Evolutionary conservation across 306 rosid species (phyloP).

Genomic region (Adenanthera pavonina): DNA sequence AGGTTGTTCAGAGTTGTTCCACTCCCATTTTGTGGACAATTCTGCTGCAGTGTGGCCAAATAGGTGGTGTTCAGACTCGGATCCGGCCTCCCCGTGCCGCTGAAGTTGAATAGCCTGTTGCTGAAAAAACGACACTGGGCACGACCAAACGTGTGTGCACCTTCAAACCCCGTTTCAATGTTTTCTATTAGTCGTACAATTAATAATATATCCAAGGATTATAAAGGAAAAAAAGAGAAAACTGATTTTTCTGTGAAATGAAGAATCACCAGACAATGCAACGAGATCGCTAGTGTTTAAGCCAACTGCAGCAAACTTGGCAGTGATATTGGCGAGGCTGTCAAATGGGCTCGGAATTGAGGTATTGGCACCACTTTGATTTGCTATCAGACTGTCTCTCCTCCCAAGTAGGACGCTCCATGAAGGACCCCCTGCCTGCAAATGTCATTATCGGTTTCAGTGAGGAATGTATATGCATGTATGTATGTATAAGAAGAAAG

Average conservation of each 20-base stretch:
- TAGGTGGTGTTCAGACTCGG: constrained; percentile 61
- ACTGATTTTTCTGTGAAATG: background rate
- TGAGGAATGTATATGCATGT: too few relatives aligned
- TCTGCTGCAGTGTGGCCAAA: constrained; percentile 54
- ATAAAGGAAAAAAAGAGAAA: background rate
- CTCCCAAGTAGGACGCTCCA: constrained; percentile 78
- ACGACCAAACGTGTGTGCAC: constrained; percentile 83
- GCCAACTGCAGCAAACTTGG: constrained; percentile 70
- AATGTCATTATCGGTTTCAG: background rate
- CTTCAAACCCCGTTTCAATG: constrained; percentile 36
- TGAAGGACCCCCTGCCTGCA: constrained; percentile 72
- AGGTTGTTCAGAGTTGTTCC: constrained; percentile 53
- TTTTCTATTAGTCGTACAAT: too few relatives aligned
- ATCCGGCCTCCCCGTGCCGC: constrained; percentile 54
- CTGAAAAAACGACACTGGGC: constrained; percentile 65
- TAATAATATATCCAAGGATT: too few relatives aligned
- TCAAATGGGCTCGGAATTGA: constrained; percentile 68
- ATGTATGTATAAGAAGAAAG: too few relatives aligned
- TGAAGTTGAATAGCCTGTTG: constrained; percentile 65
- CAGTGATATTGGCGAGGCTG: constrained; percentile 54
- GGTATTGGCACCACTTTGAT: constrained; percentile 64
- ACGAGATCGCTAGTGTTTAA: constrained; percentile 70
- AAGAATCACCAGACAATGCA: constrained; percentile 63
- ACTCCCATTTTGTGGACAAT: constrained; percentile 66
- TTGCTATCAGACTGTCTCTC: constrained; percentile 69